phyloP scores from a whole-genome alignment of 2,329 filamentous ascomycete species.

The Aspergillus sp. region DNA sequence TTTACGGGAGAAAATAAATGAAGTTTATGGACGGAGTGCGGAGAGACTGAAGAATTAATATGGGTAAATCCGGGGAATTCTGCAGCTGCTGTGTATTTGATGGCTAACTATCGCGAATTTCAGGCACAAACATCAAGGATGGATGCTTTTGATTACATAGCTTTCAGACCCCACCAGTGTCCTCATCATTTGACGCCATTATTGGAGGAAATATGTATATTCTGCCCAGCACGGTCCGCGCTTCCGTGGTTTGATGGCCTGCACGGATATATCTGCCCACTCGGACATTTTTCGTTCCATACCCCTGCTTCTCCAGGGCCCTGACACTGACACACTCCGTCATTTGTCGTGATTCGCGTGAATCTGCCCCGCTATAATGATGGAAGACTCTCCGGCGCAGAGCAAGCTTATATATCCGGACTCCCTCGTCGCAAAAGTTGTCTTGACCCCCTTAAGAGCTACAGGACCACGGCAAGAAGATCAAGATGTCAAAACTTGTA shows the following conservation, averaged over 20 bases:
- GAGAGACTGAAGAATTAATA: slow-evolving; percentile 3
- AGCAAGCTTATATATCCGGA: background rate
- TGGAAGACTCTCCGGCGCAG: background rate
- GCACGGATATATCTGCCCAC: background rate
- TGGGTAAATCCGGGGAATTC: background rate
- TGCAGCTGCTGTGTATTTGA: background rate
- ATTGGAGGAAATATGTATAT: background rate
- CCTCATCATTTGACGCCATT: background rate
- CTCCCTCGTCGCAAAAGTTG: background rate
- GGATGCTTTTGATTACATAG: background rate
- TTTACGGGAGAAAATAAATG: background rate
- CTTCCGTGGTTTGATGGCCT: background rate
- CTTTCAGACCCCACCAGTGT: background rate
- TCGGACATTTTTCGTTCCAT: background rate
- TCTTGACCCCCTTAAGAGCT: background rate
- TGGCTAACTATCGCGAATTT: background rate
- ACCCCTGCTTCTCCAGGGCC: background rate
- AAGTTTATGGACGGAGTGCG: background rate
- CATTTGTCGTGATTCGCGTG: background rate
- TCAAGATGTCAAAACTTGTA: slow-evolving; percentile 21
- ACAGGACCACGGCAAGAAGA: background rate
- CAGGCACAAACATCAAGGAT: background rate
- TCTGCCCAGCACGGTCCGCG: background rate
- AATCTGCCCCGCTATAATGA: background rate
- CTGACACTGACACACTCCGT: background rate